Percentiles rank a stretch among this genome's conserved stretches.
These are phyloP conservation scores for Populus hybrid DNA, from an alignment of 441 rosid genomes.

Conservation along the genomic window DNA sequence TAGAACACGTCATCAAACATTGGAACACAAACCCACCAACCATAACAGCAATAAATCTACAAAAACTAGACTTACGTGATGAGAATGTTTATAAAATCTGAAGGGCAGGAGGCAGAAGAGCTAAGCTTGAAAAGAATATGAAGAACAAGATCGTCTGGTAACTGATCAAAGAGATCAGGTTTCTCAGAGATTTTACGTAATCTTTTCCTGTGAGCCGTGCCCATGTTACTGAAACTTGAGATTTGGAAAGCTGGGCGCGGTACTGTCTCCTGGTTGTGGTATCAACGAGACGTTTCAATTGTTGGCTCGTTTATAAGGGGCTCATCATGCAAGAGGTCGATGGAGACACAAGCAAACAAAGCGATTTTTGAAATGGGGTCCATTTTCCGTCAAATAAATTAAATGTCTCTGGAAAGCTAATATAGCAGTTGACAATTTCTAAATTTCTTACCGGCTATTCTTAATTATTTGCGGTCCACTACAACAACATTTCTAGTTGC, in stretches of 20 bases:
- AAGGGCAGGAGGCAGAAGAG: constrained; percentile 58
- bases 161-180: constrained; percentile 46
- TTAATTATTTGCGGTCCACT: background rate
- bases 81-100: constrained; percentile 52
- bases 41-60: background rate
- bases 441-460: background rate
- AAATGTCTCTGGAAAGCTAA: background rate
- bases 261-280: background rate
- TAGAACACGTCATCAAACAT: background rate
- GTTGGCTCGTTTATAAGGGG: background rate
- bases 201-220: constrained; percentile 31
- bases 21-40: no score
- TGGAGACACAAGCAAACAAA: background rate
- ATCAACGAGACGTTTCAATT: background rate
- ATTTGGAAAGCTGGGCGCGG: background rate
- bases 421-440: no score
- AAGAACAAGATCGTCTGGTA: constrained; percentile 72
- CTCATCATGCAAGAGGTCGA: background rate
- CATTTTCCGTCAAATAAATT: background rate
- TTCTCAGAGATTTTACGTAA: background rate
- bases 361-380: background rate
- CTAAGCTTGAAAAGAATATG: constrained; percentile 53
- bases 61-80: constrained; percentile 42
- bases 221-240: background rate
- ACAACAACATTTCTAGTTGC: background rate